Evolutionary conservation across 2,329 filamentous ascomycete species (phyloP), one percentile per base, ranked within the genome.

Genomic region (Fusarium newnesense): DNA sequence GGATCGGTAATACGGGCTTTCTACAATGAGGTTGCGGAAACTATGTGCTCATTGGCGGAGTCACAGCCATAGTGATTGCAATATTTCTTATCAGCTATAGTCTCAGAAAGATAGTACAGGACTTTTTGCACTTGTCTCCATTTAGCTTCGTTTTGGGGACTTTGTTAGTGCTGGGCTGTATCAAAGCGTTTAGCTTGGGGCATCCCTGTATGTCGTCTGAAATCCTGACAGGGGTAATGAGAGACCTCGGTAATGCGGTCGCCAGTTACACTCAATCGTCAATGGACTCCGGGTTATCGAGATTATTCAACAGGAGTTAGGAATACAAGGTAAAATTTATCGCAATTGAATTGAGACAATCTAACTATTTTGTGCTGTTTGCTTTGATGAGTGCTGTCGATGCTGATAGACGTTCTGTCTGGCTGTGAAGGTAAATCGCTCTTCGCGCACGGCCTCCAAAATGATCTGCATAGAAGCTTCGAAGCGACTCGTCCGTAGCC

Each of bases 11-110:
- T 57, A 60, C 61, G 61, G 7, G 61, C 53, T 13, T 54, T 66
- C 32, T 66, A 66, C 26, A 65, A 60, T 9, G 65, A 66, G 30
- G 61, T 67, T 42, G 56, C 43, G 16, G 63, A 67, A 32, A 43
- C 32, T 13, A 62, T 64, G 57, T 52, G 62, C 37, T 64, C 46
- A 40, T 62, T 64, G 26, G 62, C 62, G 24, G 62, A 64, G 58
- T 52, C 62, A 21, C 62, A 64, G 13, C 26, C 46, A 26, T 62
- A 46, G 39, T 5, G 30, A 50, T 49, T 18, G 26, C 34, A n/a
- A 16, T 21, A 21, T 24, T 8, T n/a, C n/a, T 34, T n/a, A 46
- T 40, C 34, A 36, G 11, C 10, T 56, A 54, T 54, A 60, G 46
- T n/a, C 28, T 26, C 16, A 18, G 26, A 26, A 34, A 34, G n/a